Percentiles rank a stretch among this genome's conserved stretches.
Evolutionary conservation across 805 yeast species (phyloP).

Genomic region (Wickerhamiella kurtzmanii): DNA sequence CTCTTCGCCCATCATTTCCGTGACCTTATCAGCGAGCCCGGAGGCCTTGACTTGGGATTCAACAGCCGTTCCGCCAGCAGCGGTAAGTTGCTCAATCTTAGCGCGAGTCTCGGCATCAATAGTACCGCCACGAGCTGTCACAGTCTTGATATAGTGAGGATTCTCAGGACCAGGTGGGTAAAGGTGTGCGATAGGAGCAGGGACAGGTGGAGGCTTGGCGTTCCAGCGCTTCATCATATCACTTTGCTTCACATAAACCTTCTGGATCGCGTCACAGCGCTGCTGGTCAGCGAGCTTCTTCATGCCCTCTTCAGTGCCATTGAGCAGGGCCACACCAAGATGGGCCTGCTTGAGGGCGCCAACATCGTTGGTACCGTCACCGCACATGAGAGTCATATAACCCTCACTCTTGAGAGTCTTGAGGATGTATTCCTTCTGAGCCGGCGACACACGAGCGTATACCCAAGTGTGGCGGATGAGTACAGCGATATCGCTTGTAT

Average conservation of each 20-base stretch:
- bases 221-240: constrained; percentile 69
- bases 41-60: constrained; percentile 29
- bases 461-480: constrained; percentile 88
- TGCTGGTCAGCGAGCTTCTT: constrained; percentile 75
- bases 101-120: constrained; percentile 41
- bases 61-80: constrained; percentile 27
- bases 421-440: constrained; percentile 85
- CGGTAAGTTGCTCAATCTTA: constrained; percentile 27
- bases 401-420: constrained; percentile 75
- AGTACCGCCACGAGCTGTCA: constrained; percentile 70
- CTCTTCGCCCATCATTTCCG: constrained; percentile 36
- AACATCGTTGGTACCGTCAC: constrained; percentile 99
- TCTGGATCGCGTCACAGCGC: constrained; percentile 47
- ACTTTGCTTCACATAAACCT: constrained; percentile 73
- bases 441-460: constrained; percentile 93
- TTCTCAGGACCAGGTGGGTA: constrained; percentile 92
- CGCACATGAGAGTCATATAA: constrained; percentile 93
- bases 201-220: constrained; percentile 60
- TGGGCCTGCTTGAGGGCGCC: constrained; percentile 98
- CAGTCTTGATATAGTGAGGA: constrained; percentile 74
- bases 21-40: constrained; percentile 49
- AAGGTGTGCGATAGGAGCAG: constrained; percentile 77
- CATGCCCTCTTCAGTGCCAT: constrained; percentile 91
- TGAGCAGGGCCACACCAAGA: constrained; percentile 92
- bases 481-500: constrained; percentile 43